Evolutionary conservation across 805 yeast species (phyloP).

Genomic region (Wickerhamiella vanderwaltii): DNA sequence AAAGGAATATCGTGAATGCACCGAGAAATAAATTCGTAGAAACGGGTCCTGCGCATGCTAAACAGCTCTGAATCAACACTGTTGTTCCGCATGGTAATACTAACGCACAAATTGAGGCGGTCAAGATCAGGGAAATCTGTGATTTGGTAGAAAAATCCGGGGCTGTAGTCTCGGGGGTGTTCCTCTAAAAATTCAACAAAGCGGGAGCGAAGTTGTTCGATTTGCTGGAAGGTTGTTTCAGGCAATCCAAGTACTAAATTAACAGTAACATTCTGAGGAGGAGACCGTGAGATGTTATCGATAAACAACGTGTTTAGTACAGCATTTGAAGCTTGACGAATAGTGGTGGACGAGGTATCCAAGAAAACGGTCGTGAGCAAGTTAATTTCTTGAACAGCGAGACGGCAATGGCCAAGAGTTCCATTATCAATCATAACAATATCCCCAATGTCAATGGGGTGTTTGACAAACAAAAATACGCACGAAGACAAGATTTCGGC

Average conservation of each 20-base stretch:
- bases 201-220: conserved; percentile 24
- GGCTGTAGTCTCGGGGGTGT: conserved; percentile 29
- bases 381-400: conserved; percentile 27
- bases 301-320: conserved; percentile 29
- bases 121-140: conserved; percentile 28
- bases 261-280: conserved; percentile 21
- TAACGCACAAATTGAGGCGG: conserved; percentile 23
- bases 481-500: conserved; percentile 32
- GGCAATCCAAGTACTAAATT: conserved; percentile 27
- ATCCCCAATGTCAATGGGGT: conserved; percentile 34
- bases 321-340: conserved; percentile 30
- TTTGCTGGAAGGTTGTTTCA: conserved; percentile 28
- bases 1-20: conserved; percentile 28
- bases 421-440: conserved; percentile 25
- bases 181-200: conserved; percentile 24
- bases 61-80: conserved; percentile 25
- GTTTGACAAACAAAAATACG: conserved; percentile 32
- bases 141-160: conserved; percentile 26
- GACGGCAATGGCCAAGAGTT: conserved; percentile 17
- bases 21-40: conserved; percentile 24
- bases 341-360: conserved; percentile 21
- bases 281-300: conserved; percentile 30
- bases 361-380: conserved; percentile 29
- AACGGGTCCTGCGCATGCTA: conserved; percentile 24
- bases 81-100: conserved; percentile 25